Evolutionary conservation across 2,329 filamentous ascomycete species (phyloP).

Genomic region (Cytospora leucostoma): DNA sequence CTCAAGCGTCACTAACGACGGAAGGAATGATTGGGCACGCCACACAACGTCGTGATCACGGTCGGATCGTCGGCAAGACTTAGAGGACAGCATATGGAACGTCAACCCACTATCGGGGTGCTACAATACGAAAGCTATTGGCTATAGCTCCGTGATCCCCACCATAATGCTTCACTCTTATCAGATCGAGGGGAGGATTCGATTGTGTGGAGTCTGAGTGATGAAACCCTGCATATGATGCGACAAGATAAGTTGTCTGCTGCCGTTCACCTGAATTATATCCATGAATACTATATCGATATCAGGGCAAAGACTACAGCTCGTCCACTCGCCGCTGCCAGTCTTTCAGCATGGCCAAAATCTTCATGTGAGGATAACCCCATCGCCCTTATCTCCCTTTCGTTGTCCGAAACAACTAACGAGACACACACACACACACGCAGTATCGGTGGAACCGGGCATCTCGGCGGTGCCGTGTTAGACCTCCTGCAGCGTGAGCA

Average conservation of each 20-base stretch:
- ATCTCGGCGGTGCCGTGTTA: slow-evolving; percentile 11
- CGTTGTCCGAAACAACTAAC: too few species aligned
- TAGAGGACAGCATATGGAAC: not conserved
- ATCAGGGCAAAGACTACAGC: too few species aligned
- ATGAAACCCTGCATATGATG: not conserved
- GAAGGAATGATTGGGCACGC: too few species aligned
- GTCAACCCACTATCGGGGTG: not conserved
- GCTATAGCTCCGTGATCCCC: not conserved
- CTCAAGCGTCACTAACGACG: too few species aligned
- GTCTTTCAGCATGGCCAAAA: not conserved
- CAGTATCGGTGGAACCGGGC: slow-evolving; percentile 15
- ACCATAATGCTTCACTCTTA: not conserved
- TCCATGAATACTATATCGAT: not conserved
- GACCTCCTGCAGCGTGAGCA: slow-evolving; percentile 4
- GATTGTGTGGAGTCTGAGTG: not conserved
- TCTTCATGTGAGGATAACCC: slow-evolving; percentile 2
- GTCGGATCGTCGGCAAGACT: too few species aligned
- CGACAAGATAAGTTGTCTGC: not conserved
- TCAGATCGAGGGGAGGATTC: not conserved
- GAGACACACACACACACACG: not conserved
- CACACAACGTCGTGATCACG: too few species aligned
- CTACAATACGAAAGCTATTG: not conserved
- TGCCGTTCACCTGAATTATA: not conserved
- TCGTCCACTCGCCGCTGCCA: too few species aligned
- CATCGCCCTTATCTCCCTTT: not conserved